These are phyloP conservation scores for Phyllosticta paracitricarpa DNA, from an alignment of 2,329 filamentous ascomycete genomes.

Conservation along the genomic window DNA sequence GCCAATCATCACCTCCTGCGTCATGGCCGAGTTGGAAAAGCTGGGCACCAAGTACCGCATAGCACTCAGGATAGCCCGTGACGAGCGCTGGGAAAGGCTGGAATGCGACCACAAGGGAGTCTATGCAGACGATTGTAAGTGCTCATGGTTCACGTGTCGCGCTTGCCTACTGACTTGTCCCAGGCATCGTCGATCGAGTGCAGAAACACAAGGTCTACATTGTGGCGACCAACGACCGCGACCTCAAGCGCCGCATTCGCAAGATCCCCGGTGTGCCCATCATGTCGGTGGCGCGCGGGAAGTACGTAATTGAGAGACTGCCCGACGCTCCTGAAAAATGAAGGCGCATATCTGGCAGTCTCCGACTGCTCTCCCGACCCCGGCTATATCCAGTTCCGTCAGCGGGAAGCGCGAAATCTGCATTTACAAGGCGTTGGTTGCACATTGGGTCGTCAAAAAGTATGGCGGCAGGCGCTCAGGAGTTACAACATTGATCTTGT, in stretches of 20 bases:
- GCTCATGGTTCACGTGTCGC: not conserved
- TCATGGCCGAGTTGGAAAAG: constrained; percentile 78
- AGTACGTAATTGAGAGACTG: constrained; percentile 88
- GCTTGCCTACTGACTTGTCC: not conserved
- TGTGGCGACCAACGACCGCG: constrained; percentile 53
- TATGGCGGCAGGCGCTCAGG: not conserved
- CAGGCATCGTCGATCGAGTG: constrained; percentile 30
- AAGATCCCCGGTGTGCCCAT: constrained; percentile 72
- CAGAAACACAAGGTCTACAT: constrained; percentile 39
- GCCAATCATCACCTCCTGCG: constrained; percentile 76
- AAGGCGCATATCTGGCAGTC: not conserved
- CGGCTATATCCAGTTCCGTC: too few relatives aligned
- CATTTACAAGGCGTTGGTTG: too few relatives aligned
- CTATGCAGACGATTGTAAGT: constrained; percentile 72
- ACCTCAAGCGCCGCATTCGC: constrained; percentile 67
- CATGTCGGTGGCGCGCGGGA: constrained; percentile 74
- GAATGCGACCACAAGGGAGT: constrained; percentile 85
- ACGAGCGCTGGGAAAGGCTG: constrained; percentile 78
- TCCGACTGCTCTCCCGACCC: too few relatives aligned
- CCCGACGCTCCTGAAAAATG: constrained; percentile 68
- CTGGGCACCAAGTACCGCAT: constrained; percentile 80
- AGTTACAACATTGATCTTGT: too few relatives aligned
- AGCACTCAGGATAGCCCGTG: constrained; percentile 73
- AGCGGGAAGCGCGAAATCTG: too few relatives aligned
- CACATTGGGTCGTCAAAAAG: not conserved